Evolutionary conservation across 2,329 filamentous ascomycete genomes (phyloP), one percentile per base, ranked within the genome.

Genomic region (Chrysoporthe cubensis): DNA sequence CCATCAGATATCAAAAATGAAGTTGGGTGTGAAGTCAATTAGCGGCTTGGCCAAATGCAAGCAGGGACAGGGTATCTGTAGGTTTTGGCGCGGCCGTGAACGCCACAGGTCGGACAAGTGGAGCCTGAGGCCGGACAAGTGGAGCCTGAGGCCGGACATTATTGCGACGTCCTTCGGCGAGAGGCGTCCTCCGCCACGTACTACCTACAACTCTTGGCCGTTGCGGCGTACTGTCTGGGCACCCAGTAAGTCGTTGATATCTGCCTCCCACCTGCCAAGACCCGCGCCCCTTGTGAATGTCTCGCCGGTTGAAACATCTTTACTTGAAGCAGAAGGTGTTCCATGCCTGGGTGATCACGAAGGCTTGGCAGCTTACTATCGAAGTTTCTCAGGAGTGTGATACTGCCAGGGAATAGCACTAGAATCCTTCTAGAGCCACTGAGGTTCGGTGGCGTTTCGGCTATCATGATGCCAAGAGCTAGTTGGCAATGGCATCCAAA

Each of bases 261-360:
- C 7, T 21, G 11, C 16, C 3, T 40, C 8, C 18, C 54, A 57
- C 16, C 34, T 57, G 54, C 54, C 54, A 57, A 57, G 54, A 57
- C 54, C 32, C n/a, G 18, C 7, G 9, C 32, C n/a, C 7, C 18
- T 13, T 16, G 3, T 40, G 54, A 40, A n/a, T 6, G 6, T 4
- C 6, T 7, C 9, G 18, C 54, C 16, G 11, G 14, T 13, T 34
- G 52, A 57, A 26, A 9, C 37, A 9, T 21, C 57, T n/a, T 59
- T 21, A 18, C 57, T 37, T 44, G 57, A 60, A 60, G 40, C n/a
- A 60, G 57, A 60, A 60, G 57, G 57, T 43, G 57, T 59, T 26
- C 40, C 16, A 16, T n/a, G 4, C 1, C 2, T 59, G 57, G 18
- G 34, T 16, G 32, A 21, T 42, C 16, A 58, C 56, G 37, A 42